Conservation (phyloP, 2,329 filamentous ascomycete species). For the Dactylellina sp. region DNA sequence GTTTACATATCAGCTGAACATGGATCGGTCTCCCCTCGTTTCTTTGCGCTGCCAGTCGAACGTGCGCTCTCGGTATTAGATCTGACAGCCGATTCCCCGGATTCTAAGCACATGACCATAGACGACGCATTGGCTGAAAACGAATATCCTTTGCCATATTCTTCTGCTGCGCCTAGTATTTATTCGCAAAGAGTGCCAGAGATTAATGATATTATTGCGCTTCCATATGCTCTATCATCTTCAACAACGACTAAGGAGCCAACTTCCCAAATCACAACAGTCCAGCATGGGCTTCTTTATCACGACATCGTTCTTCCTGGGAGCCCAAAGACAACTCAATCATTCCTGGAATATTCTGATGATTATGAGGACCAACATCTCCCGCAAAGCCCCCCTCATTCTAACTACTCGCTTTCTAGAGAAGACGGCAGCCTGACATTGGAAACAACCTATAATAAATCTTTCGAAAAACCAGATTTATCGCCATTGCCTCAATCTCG, state of each 20-base stretch:
- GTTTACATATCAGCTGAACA: too few species aligned
- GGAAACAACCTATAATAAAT: not conserved
- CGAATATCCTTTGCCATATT: slow-evolving; percentile 13
- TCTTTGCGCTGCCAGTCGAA: not conserved
- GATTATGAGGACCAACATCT: not conserved
- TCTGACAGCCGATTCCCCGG: too few species aligned
- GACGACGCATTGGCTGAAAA: not conserved
- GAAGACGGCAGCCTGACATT: not conserved
- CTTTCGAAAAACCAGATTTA: not conserved
- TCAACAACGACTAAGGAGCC: not conserved
- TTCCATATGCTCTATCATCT: slow-evolving; percentile 16
- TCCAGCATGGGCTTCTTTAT: not conserved
- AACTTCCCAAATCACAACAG: not conserved
- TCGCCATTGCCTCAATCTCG: not conserved
- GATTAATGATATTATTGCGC: not conserved
- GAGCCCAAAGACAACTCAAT: slow-evolving; percentile 10
- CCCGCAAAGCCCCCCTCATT: slow-evolving; percentile 24
- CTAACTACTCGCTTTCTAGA: not conserved
- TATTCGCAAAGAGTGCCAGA: not conserved
- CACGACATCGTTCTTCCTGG: slow-evolving; percentile 4
- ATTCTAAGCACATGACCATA: not conserved
- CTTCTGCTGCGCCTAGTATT: slow-evolving; percentile 7
- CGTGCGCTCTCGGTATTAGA: not conserved
- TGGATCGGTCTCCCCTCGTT: not conserved
- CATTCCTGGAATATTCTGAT: not conserved